A percentile compares a stretch with the other conserved stretches of the same genome.
phyloP scores from a whole-genome alignment of 257 asterid genomes.

The Primulina huaijiensis region DNA sequence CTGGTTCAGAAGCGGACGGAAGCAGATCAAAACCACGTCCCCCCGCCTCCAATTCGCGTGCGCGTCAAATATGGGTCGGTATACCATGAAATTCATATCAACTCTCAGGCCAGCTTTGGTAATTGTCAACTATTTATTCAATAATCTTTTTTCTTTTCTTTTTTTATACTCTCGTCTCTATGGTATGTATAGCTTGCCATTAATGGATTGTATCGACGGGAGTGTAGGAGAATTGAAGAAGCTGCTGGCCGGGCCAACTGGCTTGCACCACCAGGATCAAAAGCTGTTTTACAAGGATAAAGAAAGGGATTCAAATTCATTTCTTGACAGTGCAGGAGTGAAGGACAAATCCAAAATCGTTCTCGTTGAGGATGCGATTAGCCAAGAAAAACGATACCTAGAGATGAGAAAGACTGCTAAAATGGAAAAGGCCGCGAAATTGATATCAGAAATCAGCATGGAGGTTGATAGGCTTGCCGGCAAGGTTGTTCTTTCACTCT shows the following conservation, averaged over 20 bases:
- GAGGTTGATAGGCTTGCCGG: conserved; percentile 71
- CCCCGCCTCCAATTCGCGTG: conserved; percentile 74
- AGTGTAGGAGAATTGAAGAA: conserved; percentile 80
- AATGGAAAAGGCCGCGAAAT: conserved; percentile 47
- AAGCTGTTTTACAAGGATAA: conserved; percentile 72
- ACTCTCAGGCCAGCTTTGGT: conserved; percentile 84
- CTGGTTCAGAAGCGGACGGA: conserved; percentile 76
- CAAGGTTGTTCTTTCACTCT: conserved; percentile 41
- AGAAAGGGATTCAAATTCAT: conserved; percentile 73
- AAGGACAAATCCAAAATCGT: conserved; percentile 48
- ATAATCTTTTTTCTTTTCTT: neutral
- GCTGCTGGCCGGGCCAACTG: conserved; percentile 77
- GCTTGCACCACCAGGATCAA: conserved; percentile 87
- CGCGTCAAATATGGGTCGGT: conserved; percentile 78
- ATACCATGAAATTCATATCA: conserved; percentile 64
- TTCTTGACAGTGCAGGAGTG: conserved; percentile 64
- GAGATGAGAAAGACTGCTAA: conserved; percentile 46
- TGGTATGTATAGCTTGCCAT: neutral
- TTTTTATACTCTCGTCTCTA: neutral
- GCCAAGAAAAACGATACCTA: conserved; percentile 44
- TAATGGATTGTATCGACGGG: neutral
- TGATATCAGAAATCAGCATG: conserved; percentile 54
- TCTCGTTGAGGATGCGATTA: conserved; percentile 42
- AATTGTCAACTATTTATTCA: conserved; percentile 11
- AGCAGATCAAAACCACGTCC: conserved; percentile 44